Evolutionary conservation across 1,284 basidiomycete genomes (phyloP), one percentile per base, ranked within the genome.

Genomic region (Microbotryum lychnidis-dioicae): DNA sequence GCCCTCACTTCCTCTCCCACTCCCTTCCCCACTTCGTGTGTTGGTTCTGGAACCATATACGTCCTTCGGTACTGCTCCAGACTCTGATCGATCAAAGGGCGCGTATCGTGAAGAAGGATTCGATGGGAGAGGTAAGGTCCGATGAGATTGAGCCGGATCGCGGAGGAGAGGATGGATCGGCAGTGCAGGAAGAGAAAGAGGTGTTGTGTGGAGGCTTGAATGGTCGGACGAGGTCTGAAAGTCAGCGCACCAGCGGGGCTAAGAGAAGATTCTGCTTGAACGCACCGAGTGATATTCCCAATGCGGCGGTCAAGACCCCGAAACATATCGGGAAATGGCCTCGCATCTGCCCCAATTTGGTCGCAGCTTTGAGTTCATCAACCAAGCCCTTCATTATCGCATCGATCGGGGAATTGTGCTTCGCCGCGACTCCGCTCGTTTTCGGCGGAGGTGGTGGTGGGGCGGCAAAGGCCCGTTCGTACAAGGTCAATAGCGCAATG

Each of bases 91-190:
- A 94, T 82, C 47, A 91, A 75, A 0, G 81, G 79, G 14, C 81
- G 79, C 16, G 91, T 79, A 23, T 83, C 79, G 69, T 89, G 86
- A 23, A 92, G 77, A 9, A 98, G 80, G 6, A 96, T 76, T 68
- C 92, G 89, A 67, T 97, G 93, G 0, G 94, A 84, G 42, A 84
- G 83, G 74, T 99, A 99, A 0, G 96, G 96, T 0, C 96, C 94
- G 59, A 97, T 80, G 23, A 84, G 82, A 74, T 97, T 98, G 68
- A 98, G 79, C 6, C 96, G 83, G 14, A 98, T 88, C 0, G 89
- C 87, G 2, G 92, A 89, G 4, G 91, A 96, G 29, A 98, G 81
- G 53, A 97, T 78, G 45, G 89, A 84, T 6, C 96, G 83, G 2
- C 89, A 88, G 69, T 97, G 91, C 4, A 98, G 82, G 77, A 97